Conservation (phyloP, 768 basidiomycete species). For the Filobasidium floriforme region DNA sequence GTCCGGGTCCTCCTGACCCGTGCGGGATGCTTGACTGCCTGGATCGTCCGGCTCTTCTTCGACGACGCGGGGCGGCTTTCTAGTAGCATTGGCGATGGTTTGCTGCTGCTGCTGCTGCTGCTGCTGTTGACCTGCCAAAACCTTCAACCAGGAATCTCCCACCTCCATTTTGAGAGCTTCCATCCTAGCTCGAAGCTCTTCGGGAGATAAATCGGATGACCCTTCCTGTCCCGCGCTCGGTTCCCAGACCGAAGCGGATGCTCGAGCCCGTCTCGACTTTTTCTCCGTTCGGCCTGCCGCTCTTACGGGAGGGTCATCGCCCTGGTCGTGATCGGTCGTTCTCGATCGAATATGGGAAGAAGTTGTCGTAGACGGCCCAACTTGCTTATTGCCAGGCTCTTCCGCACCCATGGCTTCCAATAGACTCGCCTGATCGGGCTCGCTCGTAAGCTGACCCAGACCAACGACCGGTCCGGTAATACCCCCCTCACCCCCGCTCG, state of each 20-base stretch:
- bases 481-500: background rate
- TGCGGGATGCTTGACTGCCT: background rate
- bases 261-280: conserved; percentile 24
- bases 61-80: background rate
- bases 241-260: conserved; percentile 29
- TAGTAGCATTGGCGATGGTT: background rate
- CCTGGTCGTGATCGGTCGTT: background rate
- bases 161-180: conserved; percentile 24
- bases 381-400: background rate
- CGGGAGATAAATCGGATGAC: conserved; percentile 8
- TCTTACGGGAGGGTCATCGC: background rate
- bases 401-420: background rate
- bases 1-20: background rate
- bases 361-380: background rate
- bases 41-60: background rate
- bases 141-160: conserved; percentile 26
- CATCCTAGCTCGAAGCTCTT: conserved; percentile 17
- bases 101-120: too few relatives aligned
- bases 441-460: background rate
- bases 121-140: conserved; percentile 19
- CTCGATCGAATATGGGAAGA: conserved; percentile 5
- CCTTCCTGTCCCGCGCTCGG: conserved; percentile 6
- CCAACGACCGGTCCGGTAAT: background rate
- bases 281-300: conserved; percentile 2
- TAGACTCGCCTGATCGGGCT: conserved; percentile 3